These are phyloP conservation scores for Echinosophora koreensis DNA, from an alignment of 306 rosid genomes.

Conservation along the genomic window DNA sequence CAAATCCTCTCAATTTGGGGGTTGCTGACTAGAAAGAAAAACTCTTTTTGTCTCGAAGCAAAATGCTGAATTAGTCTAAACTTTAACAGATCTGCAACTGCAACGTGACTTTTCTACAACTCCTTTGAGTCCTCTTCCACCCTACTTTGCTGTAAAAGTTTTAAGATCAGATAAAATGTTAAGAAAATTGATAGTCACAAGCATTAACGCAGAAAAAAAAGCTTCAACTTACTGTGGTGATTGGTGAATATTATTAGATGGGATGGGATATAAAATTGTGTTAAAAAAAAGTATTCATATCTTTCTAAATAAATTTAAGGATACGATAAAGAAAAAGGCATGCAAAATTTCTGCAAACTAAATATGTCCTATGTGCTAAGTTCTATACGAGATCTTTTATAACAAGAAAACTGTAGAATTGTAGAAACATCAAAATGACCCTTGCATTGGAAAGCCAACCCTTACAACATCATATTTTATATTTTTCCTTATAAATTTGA, in stretches of 20 bases:
- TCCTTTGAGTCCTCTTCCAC: constrained; percentile 33
- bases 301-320: not conserved
- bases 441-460: constrained; percentile 36
- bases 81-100: constrained; percentile 48
- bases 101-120: constrained; percentile 33
- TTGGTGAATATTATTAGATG: not conserved
- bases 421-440: too few relatives aligned
- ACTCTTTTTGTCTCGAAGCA: constrained; percentile 33
- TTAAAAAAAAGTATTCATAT: not conserved
- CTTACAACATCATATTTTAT: not conserved
- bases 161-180: not conserved
- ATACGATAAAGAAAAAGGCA: too few relatives aligned
- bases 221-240: not conserved
- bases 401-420: too few relatives aligned
- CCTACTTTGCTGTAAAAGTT: constrained; percentile 37
- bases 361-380: too few relatives aligned
- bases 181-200: not conserved
- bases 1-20: constrained; percentile 18
- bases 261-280: not conserved
- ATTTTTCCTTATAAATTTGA: constrained; percentile 41
- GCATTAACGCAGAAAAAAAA: not conserved
- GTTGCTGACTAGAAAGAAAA: constrained; percentile 4
- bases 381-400: too few relatives aligned
- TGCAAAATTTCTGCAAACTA: too few relatives aligned
- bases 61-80: constrained; percentile 25